Evolutionary conservation across 371 early-diverging fungal species (phyloP).

Genomic region (Syncephalastrum contaminatum): DNA sequence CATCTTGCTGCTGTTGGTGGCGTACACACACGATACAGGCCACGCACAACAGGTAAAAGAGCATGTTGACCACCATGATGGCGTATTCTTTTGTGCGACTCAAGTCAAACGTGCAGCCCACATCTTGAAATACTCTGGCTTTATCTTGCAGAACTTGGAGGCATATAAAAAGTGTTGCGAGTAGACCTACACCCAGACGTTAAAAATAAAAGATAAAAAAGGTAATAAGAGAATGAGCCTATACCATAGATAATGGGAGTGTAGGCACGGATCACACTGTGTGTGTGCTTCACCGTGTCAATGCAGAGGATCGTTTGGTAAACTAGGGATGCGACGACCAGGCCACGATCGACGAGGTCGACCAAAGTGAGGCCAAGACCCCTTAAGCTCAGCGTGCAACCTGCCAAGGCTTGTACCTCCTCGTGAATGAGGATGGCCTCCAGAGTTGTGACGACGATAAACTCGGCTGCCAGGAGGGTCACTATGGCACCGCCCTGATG

Average conservation of each 20-base stretch:
- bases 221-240: neutral
- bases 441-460: no score
- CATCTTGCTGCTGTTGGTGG: constrained; percentile 2
- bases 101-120: neutral
- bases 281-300: constrained; percentile 8
- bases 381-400: no score
- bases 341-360: constrained; percentile 11
- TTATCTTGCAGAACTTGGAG: constrained; percentile 10
- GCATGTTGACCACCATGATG: neutral
- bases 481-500: no score
- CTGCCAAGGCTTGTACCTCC: no score
- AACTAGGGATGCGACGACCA: constrained; percentile 7
- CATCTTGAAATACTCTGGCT: neutral
- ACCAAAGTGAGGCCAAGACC: no score
- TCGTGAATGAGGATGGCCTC: no score
- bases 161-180: constrained; percentile 1
- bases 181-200: constrained; percentile 1
- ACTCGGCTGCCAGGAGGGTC: no score
- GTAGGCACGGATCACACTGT: constrained; percentile 2
- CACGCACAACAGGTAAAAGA: neutral
- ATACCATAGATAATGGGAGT: constrained; percentile 10
- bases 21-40: constrained; percentile 4
- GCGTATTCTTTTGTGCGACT: constrained; percentile 6
- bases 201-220: no score
- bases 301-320: constrained; percentile 14